These are phyloP conservation scores for Arabidopsis suecica DNA, from an alignment of 345 rosid species.

Conservation along the genomic window DNA sequence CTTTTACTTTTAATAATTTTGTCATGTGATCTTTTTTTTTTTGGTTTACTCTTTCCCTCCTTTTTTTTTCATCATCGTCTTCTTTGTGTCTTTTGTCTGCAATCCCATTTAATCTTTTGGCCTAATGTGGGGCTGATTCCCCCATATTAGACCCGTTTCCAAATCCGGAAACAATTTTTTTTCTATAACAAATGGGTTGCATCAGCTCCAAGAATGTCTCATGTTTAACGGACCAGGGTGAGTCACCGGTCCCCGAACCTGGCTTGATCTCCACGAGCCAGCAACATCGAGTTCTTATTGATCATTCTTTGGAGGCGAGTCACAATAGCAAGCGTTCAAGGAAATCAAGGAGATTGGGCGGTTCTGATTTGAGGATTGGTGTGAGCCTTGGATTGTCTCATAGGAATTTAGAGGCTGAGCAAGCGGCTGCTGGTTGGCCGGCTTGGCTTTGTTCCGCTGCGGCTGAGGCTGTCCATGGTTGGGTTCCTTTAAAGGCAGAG, in stretches of 20 bases:
- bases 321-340: conserved; percentile 42
- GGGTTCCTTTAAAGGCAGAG: conserved; percentile 75
- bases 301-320: conserved; percentile 42
- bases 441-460: conserved; percentile 74
- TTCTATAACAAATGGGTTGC: conserved; percentile 67
- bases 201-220: conserved; percentile 58
- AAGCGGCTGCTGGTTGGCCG: conserved; percentile 80
- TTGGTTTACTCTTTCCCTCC: conserved; percentile 28
- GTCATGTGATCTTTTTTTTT: conserved; percentile 36
- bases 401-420: conserved; percentile 60
- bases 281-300: conserved; percentile 39
- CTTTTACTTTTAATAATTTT: conserved; percentile 42
- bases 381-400: conserved; percentile 53
- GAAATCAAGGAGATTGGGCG: conserved; percentile 47
- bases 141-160: conserved; percentile 55
- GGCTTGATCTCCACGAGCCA: conserved; percentile 39
- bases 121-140: conserved; percentile 52
- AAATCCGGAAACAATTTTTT: conserved; percentile 46
- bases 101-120: conserved; percentile 43
- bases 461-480: conserved; percentile 71
- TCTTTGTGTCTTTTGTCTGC: conserved; percentile 44
- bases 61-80: conserved; percentile 36
- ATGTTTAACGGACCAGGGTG: conserved; percentile 39
- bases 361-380: conserved; percentile 45
- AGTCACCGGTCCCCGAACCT: conserved; percentile 47